Conservation (phyloP, 2,329 filamentous ascomycete genomes). For the Talaromyces funiculosus region DNA sequence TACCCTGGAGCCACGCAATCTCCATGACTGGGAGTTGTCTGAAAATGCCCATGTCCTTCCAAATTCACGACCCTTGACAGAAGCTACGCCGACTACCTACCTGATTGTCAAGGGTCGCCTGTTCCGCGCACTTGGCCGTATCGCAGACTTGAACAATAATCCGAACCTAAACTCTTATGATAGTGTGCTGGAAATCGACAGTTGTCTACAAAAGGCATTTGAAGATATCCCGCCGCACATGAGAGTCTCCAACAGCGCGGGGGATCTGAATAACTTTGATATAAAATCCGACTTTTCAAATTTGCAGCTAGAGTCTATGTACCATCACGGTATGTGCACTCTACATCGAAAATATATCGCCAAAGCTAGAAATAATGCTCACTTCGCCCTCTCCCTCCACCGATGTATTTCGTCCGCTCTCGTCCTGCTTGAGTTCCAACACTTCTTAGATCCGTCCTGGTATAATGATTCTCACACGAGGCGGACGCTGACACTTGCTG, state of each 20-base stretch:
- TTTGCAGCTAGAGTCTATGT: constrained; percentile 44
- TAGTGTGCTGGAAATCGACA: constrained; percentile 56
- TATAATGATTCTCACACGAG: not conserved
- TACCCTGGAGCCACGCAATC: constrained; percentile 55
- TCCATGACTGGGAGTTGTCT: constrained; percentile 61
- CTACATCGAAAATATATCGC: constrained; percentile 82
- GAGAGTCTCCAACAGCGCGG: not conserved
- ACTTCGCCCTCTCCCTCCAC: constrained; percentile 82
- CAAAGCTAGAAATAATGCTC: constrained; percentile 67
- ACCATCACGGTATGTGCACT: constrained; percentile 80
- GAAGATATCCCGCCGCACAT: constrained; percentile 67
- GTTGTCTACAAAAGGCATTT: constrained; percentile 50
- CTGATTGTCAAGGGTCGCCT: constrained; percentile 43
- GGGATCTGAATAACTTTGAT: not conserved
- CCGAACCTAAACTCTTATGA: constrained; percentile 49
- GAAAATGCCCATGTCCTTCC: constrained; percentile 52
- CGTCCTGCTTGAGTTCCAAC: not conserved
- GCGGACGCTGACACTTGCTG: not conserved
- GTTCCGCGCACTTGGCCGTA: constrained; percentile 38
- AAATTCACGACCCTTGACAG: constrained; percentile 48
- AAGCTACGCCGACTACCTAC: constrained; percentile 53
- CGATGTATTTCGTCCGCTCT: constrained; percentile 68
- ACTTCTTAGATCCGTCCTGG: not conserved
- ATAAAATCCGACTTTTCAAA: not conserved
- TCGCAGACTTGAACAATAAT: constrained; percentile 38